phyloP scores from a whole-genome alignment of 306 rosid genomes.

The Betula pendula region DNA sequence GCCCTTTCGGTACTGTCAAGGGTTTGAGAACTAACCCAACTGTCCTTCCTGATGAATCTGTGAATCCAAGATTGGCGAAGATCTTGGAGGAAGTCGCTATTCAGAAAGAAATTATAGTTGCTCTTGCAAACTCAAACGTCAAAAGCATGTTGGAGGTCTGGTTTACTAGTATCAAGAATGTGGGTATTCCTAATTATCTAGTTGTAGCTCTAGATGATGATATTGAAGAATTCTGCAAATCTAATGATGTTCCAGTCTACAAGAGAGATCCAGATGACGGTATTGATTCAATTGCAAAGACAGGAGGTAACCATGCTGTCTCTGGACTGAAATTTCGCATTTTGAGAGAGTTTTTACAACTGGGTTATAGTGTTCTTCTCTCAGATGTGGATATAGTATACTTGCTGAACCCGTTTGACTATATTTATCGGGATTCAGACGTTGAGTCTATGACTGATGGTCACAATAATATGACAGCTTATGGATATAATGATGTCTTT shows the following conservation, averaged over 20 bases:
- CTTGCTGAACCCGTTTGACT: slow-evolving; percentile 85
- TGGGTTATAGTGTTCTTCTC: slow-evolving; percentile 81
- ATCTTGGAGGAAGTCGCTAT: slow-evolving; percentile 66
- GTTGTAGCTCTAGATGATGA: slow-evolving; percentile 71
- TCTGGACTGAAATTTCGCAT: slow-evolving; percentile 77
- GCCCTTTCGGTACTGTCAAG: slow-evolving; percentile 80
- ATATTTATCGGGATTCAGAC: slow-evolving; percentile 82
- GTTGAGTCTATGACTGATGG: slow-evolving; percentile 95
- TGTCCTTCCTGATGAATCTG: slow-evolving; percentile 63
- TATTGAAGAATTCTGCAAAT: slow-evolving; percentile 65
- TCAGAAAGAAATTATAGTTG: slow-evolving; percentile 67
- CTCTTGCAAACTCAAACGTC: slow-evolving; percentile 75
- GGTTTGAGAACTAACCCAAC: slow-evolving; percentile 79
- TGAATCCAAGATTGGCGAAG: slow-evolving; percentile 78
- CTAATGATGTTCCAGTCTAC: slow-evolving; percentile 71
- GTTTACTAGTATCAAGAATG: slow-evolving; percentile 71
- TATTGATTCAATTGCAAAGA: slow-evolving; percentile 58
- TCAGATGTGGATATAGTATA: slow-evolving; percentile 86
- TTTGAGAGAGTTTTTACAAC: slow-evolving; percentile 80
- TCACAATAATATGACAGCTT: slow-evolving; percentile 75
- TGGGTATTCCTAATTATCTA: slow-evolving; percentile 70
- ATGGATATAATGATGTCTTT: slow-evolving; percentile 81
- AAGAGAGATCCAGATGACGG: slow-evolving; percentile 75
- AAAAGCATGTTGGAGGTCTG: slow-evolving; percentile 67
- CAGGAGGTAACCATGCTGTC: slow-evolving; percentile 78